phyloP scores from a whole-genome alignment of 345 rosid species.

The Citrus inodora region DNA sequence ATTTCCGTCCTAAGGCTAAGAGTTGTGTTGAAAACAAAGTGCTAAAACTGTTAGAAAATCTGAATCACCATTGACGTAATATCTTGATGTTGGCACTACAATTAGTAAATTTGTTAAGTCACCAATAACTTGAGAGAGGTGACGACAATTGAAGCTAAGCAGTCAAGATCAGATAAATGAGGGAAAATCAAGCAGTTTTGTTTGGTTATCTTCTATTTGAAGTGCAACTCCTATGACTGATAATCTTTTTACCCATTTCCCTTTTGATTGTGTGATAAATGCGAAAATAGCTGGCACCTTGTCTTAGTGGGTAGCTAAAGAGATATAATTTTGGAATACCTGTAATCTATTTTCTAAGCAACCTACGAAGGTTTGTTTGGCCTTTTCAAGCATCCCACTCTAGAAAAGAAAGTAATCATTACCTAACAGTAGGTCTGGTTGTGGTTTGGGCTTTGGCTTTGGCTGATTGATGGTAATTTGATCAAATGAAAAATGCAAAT shows the following conservation, averaged over 20 bases:
- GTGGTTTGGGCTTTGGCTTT: background rate
- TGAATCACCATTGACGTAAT: background rate
- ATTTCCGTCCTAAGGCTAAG: background rate
- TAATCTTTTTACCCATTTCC: background rate
- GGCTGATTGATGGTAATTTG: background rate
- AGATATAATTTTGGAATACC: background rate
- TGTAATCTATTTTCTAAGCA: slow-evolving; percentile 1
- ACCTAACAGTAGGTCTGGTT: background rate
- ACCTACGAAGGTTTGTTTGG: slow-evolving; percentile 3
- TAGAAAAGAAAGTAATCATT: background rate
- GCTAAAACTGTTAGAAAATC: background rate
- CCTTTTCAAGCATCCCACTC: slow-evolving; percentile 6
- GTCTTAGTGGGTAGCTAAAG: background rate
- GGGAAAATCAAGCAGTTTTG: background rate
- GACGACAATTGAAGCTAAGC: background rate
- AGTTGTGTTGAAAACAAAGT: background rate
- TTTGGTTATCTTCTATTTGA: slow-evolving; percentile 1
- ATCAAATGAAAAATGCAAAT: background rate
- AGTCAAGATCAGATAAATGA: slow-evolving; percentile 4
- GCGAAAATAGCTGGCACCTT: background rate
- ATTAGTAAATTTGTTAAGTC: background rate
- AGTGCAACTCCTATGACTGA: background rate
- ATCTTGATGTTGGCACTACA: background rate
- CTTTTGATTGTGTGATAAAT: background rate
- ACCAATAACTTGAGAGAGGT: background rate